Base-by-base conservation (phyloP, 192 early-diverging fungal genomes). In the Phlyctochytrium planicorne region DNA sequence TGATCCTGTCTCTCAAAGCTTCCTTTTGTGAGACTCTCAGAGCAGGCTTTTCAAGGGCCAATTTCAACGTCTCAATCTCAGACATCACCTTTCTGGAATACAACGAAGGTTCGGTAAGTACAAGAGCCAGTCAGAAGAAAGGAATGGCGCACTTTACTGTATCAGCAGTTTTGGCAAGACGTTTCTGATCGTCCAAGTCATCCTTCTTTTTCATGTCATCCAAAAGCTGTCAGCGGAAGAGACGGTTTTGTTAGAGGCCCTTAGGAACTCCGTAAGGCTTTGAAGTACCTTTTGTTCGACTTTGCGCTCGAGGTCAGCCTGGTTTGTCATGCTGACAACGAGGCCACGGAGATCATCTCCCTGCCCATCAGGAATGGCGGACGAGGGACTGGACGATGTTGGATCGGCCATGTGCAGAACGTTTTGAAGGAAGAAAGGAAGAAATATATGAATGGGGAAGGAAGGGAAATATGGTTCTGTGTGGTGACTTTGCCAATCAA, bases 101-200 rank as follows among this genome's bases (percentile, higher is more conserved):
- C 16, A 10, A 20, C 20, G 6, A 17, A 17, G 55, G 4, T 20
- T 27, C 6, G 55, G 55, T 27, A 14, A 57, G 27, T 6, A 57
- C 55, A 4, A 6, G 24, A 6, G 14, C 6, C 24, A 57, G 55
- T 6, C 55, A 14, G 47, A 14, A 25, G 24, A 23, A 29, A 29
- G 65, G 40, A 56, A 31, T 67, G 37, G 34, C 60, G 35, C 52
- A 73, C 65, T 55, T 27, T 6, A 76, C 27, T 33, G 61, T 63
- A 14, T 56, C 50, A 2, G 17, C 17, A 0, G 82, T 61, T 55
- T 86, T 89, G 32, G 70, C 75, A 1, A 91, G 69, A 1, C 93
- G 86, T 67, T 85, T 91, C 62, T 82, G 71, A 61, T 94, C 88
- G 25, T 80, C 47, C 2, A 76, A 86, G 3, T 85, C 78, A 29